Percentiles rank a stretch among this genome's conserved stretches.
phyloP scores from a whole-genome alignment of 495 filamentous ascomycete species.

The Xylaria acuta region DNA sequence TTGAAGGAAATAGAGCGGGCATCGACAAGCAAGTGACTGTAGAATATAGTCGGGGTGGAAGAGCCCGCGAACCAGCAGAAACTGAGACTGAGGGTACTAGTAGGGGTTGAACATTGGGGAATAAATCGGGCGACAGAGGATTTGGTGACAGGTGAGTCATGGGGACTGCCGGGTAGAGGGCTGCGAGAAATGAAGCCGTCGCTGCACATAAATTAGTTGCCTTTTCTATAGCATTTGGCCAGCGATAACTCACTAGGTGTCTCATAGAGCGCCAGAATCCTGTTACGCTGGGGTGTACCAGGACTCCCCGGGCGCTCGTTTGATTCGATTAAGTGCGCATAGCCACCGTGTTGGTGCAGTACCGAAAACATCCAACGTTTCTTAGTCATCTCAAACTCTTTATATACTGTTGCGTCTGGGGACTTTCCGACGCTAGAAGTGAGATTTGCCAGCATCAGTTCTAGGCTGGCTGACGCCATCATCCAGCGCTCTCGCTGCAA shows the following conservation, averaged over 20 bases:
- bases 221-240: neutral
- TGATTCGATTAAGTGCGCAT: slow-evolving; percentile 28
- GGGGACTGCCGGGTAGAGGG: slow-evolving; percentile 35
- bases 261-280: slow-evolving; percentile 52
- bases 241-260: slow-evolving; percentile 42
- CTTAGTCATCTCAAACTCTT: slow-evolving; percentile 48
- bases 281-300: slow-evolving; percentile 28
- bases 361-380: slow-evolving; percentile 55
- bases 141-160: slow-evolving; percentile 46
- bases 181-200: slow-evolving; percentile 51
- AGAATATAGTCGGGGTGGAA: slow-evolving; percentile 44
- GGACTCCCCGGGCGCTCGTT: slow-evolving; percentile 24
- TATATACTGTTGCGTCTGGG: slow-evolving; percentile 47
- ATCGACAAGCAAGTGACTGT: slow-evolving; percentile 44
- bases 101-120: slow-evolving; percentile 48
- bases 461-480: slow-evolving; percentile 51
- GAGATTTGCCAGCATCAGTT: slow-evolving; percentile 52
- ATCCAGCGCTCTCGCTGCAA: slow-evolving; percentile 49
- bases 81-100: slow-evolving; percentile 40
- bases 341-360: slow-evolving; percentile 37
- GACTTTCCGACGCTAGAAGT: slow-evolving; percentile 50
- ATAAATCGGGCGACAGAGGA: slow-evolving; percentile 43
- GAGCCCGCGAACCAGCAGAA: slow-evolving; percentile 37
- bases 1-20: slow-evolving; percentile 45
- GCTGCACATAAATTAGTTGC: slow-evolving; percentile 39